Percentiles rank a stretch among this genome's conserved stretches.
These are phyloP conservation scores for Aschersonia sp. DNA, from an alignment of 2,329 filamentous ascomycete genomes.

Conservation along the genomic window DNA sequence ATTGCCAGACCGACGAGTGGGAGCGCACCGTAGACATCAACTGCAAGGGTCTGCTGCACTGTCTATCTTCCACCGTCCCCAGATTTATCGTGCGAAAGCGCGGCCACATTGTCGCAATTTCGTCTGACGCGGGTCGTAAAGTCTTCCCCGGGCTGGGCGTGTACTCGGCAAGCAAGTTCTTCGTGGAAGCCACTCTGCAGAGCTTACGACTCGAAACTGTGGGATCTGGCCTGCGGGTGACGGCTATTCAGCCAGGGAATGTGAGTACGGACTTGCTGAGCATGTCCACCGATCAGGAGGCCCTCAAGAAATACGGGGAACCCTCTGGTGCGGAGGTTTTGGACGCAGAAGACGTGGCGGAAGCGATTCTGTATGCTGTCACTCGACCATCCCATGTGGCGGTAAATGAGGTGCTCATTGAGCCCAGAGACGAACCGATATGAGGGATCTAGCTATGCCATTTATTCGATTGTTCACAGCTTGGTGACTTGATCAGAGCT, in stretches of 20 bases:
- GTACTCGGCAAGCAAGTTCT: slow-evolving; percentile 75
- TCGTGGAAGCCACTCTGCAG: slow-evolving; percentile 72
- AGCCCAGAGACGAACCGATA: slow-evolving; percentile 64
- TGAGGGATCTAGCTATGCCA: background rate
- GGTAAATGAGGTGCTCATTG: slow-evolving; percentile 69
- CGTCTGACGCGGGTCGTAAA: slow-evolving; percentile 68
- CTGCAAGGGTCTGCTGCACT: slow-evolving; percentile 70
- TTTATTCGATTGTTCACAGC: too few species aligned
- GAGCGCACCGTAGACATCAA: slow-evolving; percentile 74
- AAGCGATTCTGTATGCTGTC: slow-evolving; percentile 59
- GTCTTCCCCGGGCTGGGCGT: slow-evolving; percentile 71
- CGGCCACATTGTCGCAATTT: slow-evolving; percentile 69
- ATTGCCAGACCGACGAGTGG: slow-evolving; percentile 60
- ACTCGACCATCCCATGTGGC: slow-evolving; percentile 62
- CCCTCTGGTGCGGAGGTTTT: slow-evolving; percentile 62
- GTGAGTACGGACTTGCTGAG: slow-evolving; percentile 57
- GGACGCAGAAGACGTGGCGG: slow-evolving; percentile 59
- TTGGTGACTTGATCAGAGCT: too few species aligned
- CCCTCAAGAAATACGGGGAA: slow-evolving; percentile 65
- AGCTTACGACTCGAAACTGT: slow-evolving; percentile 62
- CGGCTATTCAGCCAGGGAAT: slow-evolving; percentile 65
- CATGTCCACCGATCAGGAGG: slow-evolving; percentile 65
- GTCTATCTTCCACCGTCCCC: slow-evolving; percentile 54
- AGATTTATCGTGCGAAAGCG: slow-evolving; percentile 53
- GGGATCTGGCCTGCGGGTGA: slow-evolving; percentile 58